A percentile compares a stretch with the other conserved stretches of the same genome.
Evolutionary conservation across 2,329 filamentous ascomycete genomes (phyloP).

Genomic region (Fusarium sp.): DNA sequence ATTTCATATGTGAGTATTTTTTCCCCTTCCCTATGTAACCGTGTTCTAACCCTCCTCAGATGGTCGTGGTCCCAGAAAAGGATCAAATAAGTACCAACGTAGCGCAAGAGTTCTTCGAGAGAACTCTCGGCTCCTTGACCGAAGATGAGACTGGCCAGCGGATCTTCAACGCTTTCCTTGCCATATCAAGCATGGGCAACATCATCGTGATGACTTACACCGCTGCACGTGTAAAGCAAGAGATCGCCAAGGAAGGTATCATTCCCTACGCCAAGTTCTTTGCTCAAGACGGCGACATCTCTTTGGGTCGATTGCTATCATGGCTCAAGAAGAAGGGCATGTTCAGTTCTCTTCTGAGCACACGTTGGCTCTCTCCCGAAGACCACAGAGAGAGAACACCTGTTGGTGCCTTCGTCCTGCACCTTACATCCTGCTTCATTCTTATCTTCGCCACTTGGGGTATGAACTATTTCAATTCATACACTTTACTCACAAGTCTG

Average conservation of each 20-base stretch:
- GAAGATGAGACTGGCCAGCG: conserved; percentile 42
- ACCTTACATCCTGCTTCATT: conserved; percentile 48
- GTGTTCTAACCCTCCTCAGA: conserved; percentile 40
- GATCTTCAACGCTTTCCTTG: conserved; percentile 60
- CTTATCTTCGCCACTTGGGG: conserved; percentile 49
- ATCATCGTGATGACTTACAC: conserved; percentile 67
- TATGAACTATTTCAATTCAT: conserved; percentile 40
- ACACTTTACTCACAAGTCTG: conserved; percentile 46
- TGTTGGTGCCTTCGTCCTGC: conserved; percentile 48
- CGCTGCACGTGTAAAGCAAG: conserved; percentile 65
- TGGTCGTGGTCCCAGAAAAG: conserved; percentile 46
- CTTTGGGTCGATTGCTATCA: conserved; percentile 45
- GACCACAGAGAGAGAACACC: conserved; percentile 50
- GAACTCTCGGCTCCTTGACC: conserved; percentile 45
- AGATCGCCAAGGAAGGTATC: conserved; percentile 68
- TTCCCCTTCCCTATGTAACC: rapidly evolving
- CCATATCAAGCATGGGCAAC: conserved; percentile 65
- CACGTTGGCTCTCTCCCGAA: conserved; percentile 47
- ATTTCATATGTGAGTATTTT: conserved; percentile 47
- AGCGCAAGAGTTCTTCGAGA: conserved; percentile 49
- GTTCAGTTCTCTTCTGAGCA: conserved; percentile 42
- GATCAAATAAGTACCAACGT: conserved; percentile 32
- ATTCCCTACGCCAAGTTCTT: conserved; percentile 62
- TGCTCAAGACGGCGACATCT: conserved; percentile 51
- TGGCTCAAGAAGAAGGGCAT: conserved; percentile 47